These are phyloP conservation scores for Xylaria multiplex DNA, from an alignment of 2,329 filamentous ascomycete species.

Conservation along the genomic window DNA sequence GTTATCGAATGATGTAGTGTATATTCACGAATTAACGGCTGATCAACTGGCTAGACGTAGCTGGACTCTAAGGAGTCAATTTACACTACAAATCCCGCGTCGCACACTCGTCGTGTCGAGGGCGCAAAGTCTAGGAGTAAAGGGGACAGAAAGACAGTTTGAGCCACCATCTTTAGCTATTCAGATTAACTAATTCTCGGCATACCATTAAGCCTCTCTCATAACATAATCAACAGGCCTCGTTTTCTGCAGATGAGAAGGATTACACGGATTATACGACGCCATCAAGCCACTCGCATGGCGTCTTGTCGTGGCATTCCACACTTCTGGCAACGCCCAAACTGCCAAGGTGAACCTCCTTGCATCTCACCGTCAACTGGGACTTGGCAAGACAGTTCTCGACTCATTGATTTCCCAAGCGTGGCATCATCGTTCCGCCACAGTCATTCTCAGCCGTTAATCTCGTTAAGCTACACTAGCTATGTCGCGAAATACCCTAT, in stretches of 20 bases:
- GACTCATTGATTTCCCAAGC: neutral
- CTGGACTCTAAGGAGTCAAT: neutral
- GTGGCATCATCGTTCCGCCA: neutral
- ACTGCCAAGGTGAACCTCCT: neutral
- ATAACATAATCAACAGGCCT: too few relatives aligned
- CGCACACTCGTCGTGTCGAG: too few relatives aligned
- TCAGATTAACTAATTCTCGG: too few relatives aligned
- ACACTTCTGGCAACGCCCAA: neutral
- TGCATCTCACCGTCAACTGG: neutral
- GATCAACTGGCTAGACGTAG: neutral
- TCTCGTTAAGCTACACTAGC: constrained; percentile 5
- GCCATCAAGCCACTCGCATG: neutral
- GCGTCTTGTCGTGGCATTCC: too few relatives aligned
- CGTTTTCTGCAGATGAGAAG: too few relatives aligned
- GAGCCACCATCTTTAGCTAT: too few relatives aligned
- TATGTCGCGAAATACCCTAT: neutral
- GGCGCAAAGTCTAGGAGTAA: too few relatives aligned
- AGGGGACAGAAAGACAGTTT: too few relatives aligned
- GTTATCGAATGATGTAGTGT: too few relatives aligned
- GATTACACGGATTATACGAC: constrained; percentile 12
- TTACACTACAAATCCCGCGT: neutral
- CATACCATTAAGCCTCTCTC: too few relatives aligned
- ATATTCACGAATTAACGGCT: neutral
- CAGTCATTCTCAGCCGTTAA: neutral
- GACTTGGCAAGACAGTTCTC: constrained; percentile 16